A percentile compares a stretch with the other conserved stretches of the same genome.
phyloP scores from a whole-genome alignment of 2,329 filamentous ascomycete genomes.

The Amauroascus verrucosus region DNA sequence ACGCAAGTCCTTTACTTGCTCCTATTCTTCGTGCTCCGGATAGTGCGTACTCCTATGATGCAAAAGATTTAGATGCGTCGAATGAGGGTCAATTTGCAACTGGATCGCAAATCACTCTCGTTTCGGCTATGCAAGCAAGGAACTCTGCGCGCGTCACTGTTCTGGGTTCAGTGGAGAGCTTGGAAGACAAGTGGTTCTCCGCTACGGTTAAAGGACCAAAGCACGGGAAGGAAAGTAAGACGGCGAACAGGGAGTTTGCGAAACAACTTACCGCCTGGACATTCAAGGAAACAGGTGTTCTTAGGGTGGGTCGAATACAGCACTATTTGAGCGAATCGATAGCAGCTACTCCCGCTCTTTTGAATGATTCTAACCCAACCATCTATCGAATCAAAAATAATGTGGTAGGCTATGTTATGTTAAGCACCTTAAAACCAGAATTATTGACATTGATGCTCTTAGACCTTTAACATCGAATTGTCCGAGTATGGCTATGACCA shows the following conservation, averaged over 20 bases:
- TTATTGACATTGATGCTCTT: conserved; percentile 12
- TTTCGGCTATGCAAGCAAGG: conserved; percentile 80
- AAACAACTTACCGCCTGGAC: conserved; percentile 84
- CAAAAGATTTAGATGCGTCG: conserved; percentile 65
- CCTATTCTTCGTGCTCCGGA: conserved; percentile 72
- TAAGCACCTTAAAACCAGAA: neutral
- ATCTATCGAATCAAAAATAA: conserved; percentile 97
- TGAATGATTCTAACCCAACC: conserved; percentile 55
- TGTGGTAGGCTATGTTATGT: conserved; percentile 56
- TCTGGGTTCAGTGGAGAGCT: conserved; percentile 73
- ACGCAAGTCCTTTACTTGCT: conserved; percentile 61
- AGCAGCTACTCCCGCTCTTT: conserved; percentile 42
- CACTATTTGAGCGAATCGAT: conserved; percentile 56
- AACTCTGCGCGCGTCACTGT: conserved; percentile 87
- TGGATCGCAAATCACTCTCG: conserved; percentile 70
- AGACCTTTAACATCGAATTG: conserved; percentile 80
- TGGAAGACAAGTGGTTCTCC: conserved; percentile 82
- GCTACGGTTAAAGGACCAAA: conserved; percentile 56
- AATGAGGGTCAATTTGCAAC: conserved; percentile 77
- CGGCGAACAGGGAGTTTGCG: conserved; percentile 75
- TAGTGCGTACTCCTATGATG: conserved; percentile 89
- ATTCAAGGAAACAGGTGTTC: conserved; percentile 84
- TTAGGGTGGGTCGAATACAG: conserved; percentile 72
- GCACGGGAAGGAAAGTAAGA: conserved; percentile 48
- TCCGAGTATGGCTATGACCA: conserved; percentile 72